Conservation (phyloP, 2,329 filamentous ascomycete species). For the Alternaria viburni region DNA sequence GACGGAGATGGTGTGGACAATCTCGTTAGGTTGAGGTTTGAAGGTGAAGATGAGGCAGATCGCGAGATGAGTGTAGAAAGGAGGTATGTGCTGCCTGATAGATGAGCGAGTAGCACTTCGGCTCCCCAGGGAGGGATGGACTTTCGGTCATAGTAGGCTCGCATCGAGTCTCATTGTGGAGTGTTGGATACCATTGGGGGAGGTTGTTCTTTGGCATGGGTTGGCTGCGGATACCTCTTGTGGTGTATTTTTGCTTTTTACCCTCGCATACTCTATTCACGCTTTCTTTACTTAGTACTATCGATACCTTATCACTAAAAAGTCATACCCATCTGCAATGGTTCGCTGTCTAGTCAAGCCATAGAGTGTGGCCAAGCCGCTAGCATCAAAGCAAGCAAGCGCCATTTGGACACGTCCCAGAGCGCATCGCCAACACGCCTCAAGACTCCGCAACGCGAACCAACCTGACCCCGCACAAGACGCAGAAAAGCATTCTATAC, state of each 20-base stretch:
- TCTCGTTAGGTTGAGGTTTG: constrained; percentile 54
- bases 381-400: constrained; percentile 1
- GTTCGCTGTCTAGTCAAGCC: not conserved
- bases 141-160: not conserved
- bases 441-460: not conserved
- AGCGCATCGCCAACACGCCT: not conserved
- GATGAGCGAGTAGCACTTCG: not conserved
- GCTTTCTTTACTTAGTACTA: not conserved
- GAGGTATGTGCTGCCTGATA: constrained; percentile 55
- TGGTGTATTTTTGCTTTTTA: not conserved
- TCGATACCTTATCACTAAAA: not conserved
- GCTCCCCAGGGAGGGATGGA: not conserved
- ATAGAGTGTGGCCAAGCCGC: constrained; percentile 3
- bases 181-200: not conserved
- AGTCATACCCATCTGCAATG: not conserved
- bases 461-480: constrained; percentile 8
- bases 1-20: constrained; percentile 51
- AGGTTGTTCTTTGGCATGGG: not conserved
- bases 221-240: not conserved
- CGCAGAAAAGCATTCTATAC: not conserved
- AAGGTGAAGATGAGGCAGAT: constrained; percentile 56
- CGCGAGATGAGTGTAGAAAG: constrained; percentile 57
- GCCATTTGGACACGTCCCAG: not conserved
- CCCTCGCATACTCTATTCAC: not conserved
- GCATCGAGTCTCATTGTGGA: not conserved